phyloP scores from a whole-genome alignment of 768 basidiomycete species.

The Hemileccinum rubropunctum region DNA sequence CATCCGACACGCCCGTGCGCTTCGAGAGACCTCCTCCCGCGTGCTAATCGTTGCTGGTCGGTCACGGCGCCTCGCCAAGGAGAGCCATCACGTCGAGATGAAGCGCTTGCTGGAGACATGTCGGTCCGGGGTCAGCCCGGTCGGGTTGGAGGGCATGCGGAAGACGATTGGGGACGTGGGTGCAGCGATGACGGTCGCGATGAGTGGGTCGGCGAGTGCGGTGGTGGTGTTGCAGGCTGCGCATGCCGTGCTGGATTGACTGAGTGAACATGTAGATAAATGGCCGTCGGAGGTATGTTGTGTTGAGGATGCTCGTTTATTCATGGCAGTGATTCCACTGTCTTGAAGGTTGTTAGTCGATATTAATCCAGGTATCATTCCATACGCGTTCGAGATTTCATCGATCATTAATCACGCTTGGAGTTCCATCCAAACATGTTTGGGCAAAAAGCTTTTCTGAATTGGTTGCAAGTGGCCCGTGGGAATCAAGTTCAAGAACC shows the following conservation, averaged over 20 bases:
- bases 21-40: slow-evolving; percentile 27
- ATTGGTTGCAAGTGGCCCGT: no score
- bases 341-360: no score
- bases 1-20: slow-evolving; percentile 37
- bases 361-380: no score
- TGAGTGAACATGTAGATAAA: no score
- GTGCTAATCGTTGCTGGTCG: slow-evolving; percentile 72
- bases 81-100: slow-evolving; percentile 72
- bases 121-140: neutral
- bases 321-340: no score
- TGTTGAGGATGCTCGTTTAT: no score
- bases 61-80: slow-evolving; percentile 67
- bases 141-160: slow-evolving; percentile 40
- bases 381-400: no score
- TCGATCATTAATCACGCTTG: no score
- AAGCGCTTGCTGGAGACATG: slow-evolving; percentile 55
- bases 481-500: no score
- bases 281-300: neutral
- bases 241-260: slow-evolving; percentile 19
- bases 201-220: slow-evolving; percentile 43
- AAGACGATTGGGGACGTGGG: slow-evolving; percentile 89
- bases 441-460: no score
- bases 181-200: slow-evolving; percentile 64
- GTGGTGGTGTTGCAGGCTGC: slow-evolving; percentile 71
- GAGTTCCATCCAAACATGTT: no score